These are phyloP conservation scores for Lactarius trivialis DNA, from an alignment of 768 basidiomycete species.

Conservation along the genomic window DNA sequence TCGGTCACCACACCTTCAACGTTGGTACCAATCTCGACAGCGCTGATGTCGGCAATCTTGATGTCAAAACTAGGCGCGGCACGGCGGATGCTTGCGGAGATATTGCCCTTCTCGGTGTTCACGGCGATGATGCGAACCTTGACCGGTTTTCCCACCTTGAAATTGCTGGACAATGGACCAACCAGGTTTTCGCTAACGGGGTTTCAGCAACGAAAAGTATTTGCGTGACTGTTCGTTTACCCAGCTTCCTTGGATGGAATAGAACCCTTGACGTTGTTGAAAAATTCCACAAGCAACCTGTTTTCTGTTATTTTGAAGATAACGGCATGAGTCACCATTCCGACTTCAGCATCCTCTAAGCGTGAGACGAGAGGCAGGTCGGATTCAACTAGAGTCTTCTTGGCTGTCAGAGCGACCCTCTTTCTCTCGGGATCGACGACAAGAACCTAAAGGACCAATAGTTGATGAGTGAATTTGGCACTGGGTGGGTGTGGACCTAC, in stretches of 20 bases:
- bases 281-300: slow-evolving; percentile 81
- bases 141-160: slow-evolving; percentile 75
- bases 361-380: slow-evolving; percentile 60
- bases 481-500: slow-evolving; percentile 40
- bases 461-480: not conserved
- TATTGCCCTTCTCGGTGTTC: slow-evolving; percentile 50
- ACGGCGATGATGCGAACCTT: slow-evolving; percentile 72
- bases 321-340: slow-evolving; percentile 71
- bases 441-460: slow-evolving; percentile 52
- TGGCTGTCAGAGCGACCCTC: slow-evolving; percentile 81
- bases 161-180: slow-evolving; percentile 51
- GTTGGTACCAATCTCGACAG: slow-evolving; percentile 68
- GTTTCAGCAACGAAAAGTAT: slow-evolving; percentile 3
- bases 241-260: slow-evolving; percentile 78
- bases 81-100: slow-evolving; percentile 84
- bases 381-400: slow-evolving; percentile 84
- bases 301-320: slow-evolving; percentile 80
- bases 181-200: slow-evolving; percentile 55
- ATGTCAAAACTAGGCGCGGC: slow-evolving; percentile 48
- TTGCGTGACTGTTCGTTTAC: slow-evolving; percentile 35
- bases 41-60: slow-evolving; percentile 55
- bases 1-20: slow-evolving; percentile 68
- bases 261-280: slow-evolving; percentile 77
- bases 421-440: slow-evolving; percentile 75
- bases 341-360: slow-evolving; percentile 61